Conservation (phyloP, 2,329 filamentous ascomycete species). For the Colletotrichum melonis region DNA sequence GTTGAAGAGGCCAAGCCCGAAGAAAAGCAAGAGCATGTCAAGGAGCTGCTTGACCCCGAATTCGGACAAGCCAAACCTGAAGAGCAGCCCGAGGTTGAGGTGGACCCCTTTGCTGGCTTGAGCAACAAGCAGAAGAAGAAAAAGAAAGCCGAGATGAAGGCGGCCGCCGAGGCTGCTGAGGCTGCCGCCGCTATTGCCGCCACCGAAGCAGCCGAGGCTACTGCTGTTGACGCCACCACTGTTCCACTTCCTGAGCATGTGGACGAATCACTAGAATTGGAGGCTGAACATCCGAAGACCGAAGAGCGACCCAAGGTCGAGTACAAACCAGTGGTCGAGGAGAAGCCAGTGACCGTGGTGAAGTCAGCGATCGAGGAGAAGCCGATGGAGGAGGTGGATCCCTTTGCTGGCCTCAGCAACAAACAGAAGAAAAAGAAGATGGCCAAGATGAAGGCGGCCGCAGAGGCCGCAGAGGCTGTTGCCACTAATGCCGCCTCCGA, state of each 20-base stretch:
- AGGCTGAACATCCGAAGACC: neutral
- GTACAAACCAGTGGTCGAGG: too few relatives aligned
- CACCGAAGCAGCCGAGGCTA: too few relatives aligned
- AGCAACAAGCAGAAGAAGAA: neutral
- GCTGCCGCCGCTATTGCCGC: too few relatives aligned
- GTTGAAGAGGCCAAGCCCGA: neutral
- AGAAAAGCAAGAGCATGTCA: too few relatives aligned
- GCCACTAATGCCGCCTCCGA: neutral
- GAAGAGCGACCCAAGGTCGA: neutral
- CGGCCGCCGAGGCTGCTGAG: neutral
- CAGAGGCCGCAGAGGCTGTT: neutral
- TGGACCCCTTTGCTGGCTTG: conserved; percentile 20
- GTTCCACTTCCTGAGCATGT: neutral
- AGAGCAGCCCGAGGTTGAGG: conserved; percentile 34
- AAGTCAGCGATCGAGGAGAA: neutral
- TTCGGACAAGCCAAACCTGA: neutral
- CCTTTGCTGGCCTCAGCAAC: neutral
- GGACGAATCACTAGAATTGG: neutral
- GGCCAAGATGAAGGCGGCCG: conserved; percentile 9
- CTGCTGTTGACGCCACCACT: too few relatives aligned
- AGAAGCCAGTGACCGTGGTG: too few relatives aligned
- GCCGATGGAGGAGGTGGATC: conserved; percentile 36
- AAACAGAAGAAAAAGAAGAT: conserved; percentile 33
- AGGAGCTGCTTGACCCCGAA: too few relatives aligned
- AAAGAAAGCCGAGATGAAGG: neutral